These are phyloP conservation scores for Fusarium hainanense DNA, from an alignment of 2,329 filamentous ascomycete species.

Conservation along the genomic window DNA sequence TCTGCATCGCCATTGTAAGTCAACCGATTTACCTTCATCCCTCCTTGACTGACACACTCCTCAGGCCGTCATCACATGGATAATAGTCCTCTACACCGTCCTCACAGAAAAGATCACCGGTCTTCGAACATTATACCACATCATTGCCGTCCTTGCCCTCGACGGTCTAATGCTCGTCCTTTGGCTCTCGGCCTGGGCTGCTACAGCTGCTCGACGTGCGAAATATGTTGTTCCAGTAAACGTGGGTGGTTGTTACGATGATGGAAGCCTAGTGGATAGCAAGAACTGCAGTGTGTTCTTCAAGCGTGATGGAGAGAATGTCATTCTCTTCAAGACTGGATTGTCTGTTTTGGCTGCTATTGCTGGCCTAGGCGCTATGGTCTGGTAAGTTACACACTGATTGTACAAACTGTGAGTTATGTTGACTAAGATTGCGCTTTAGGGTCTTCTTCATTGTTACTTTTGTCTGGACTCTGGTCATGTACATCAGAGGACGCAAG, in stretches of 20 bases:
- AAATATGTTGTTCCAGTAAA: slow-evolving; percentile 49
- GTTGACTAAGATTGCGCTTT: not conserved
- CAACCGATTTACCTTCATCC: not conserved
- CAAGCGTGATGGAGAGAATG: slow-evolving; percentile 37
- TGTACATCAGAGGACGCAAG: slow-evolving; percentile 54
- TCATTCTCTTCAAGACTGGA: slow-evolving; percentile 52
- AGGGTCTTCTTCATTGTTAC: slow-evolving; percentile 55
- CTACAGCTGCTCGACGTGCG: slow-evolving; percentile 55
- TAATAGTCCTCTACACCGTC: slow-evolving; percentile 56
- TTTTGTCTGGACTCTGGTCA: slow-evolving; percentile 52
- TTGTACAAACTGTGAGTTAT: fast-evolving
- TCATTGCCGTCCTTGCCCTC: slow-evolving; percentile 57
- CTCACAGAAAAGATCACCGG: slow-evolving; percentile 54
- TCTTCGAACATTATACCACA: slow-evolving; percentile 54
- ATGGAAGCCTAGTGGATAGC: slow-evolving; percentile 56
- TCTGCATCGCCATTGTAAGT: slow-evolving; percentile 39
- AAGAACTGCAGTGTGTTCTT: slow-evolving; percentile 49
- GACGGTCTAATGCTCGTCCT: slow-evolving; percentile 59
- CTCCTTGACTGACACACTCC: slow-evolving; percentile 14
- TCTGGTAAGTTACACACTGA: slow-evolving; percentile 50
- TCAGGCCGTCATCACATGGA: slow-evolving; percentile 60
- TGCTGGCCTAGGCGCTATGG: slow-evolving; percentile 58
- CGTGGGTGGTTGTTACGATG: slow-evolving; percentile 49
- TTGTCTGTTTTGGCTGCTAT: slow-evolving; percentile 53
- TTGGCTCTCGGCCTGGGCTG: slow-evolving; percentile 59